A percentile compares a stretch with the other conserved stretches of the same genome.
Conservation (phyloP, 495 filamentous ascomycete genomes). For the Corynascus novoguineensis region DNA sequence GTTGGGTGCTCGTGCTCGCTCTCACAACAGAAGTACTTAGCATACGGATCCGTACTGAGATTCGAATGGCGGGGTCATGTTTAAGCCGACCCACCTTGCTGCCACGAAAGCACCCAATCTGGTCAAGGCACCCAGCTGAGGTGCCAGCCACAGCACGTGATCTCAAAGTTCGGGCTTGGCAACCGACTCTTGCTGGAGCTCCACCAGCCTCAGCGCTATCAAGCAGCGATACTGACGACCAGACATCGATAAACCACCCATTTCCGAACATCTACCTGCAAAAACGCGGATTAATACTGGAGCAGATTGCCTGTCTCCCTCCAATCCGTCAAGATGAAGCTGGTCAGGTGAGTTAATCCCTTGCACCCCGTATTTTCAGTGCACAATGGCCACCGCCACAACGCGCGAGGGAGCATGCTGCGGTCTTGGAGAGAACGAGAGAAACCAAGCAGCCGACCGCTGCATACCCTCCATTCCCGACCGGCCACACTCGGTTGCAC, state of each 20-base stretch:
- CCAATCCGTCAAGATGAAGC: constrained; percentile 71
- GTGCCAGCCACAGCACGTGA: too few relatives aligned
- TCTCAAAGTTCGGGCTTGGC: constrained; percentile 9
- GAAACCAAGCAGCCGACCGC: neutral
- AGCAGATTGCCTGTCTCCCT: constrained; percentile 4
- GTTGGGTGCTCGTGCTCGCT: too few relatives aligned
- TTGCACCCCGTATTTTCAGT: neutral
- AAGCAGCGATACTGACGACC: neutral
- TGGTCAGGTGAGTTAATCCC: constrained; percentile 78
- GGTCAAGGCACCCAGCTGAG: too few relatives aligned
- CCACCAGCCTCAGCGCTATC: neutral
- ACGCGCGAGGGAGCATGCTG: neutral
- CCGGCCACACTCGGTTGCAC: neutral
- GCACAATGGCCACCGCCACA: neutral
- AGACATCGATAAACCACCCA: constrained; percentile 1
- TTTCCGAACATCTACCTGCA: neutral
- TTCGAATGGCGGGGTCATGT: too few relatives aligned
- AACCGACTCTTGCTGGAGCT: neutral
- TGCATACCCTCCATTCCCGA: neutral
- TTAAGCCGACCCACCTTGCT: too few relatives aligned
- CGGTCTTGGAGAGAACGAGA: neutral
- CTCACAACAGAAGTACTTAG: too few relatives aligned
- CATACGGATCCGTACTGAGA: too few relatives aligned
- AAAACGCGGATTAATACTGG: constrained; percentile 4
- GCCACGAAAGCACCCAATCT: too few relatives aligned